These are phyloP conservation scores for Blakeslea trispora DNA, from an alignment of 371 early-diverging fungal genomes.

Conservation along the genomic window DNA sequence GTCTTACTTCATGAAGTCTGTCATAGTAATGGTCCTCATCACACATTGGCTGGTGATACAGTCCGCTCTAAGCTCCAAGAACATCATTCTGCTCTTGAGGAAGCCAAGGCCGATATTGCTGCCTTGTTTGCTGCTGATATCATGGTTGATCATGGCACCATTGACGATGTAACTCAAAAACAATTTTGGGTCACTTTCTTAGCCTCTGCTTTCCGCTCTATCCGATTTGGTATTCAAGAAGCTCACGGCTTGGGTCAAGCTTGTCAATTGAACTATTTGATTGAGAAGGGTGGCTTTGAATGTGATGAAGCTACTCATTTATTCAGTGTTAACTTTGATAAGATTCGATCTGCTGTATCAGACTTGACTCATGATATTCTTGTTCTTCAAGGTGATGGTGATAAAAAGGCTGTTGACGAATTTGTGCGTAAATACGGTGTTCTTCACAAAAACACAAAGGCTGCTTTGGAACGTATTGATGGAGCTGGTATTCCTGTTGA, in stretches of 20 bases:
- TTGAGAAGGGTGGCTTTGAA: slow-evolving; percentile 70
- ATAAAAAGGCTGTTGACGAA: slow-evolving; percentile 62
- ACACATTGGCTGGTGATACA: slow-evolving; percentile 58
- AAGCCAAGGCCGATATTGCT: slow-evolving; percentile 84
- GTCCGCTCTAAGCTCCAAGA: slow-evolving; percentile 76
- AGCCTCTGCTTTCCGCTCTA: slow-evolving; percentile 79
- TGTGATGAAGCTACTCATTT: slow-evolving; percentile 44
- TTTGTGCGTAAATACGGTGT: slow-evolving; percentile 68
- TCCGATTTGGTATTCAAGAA: slow-evolving; percentile 80
- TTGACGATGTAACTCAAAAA: slow-evolving; percentile 59
- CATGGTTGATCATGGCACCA: slow-evolving; percentile 63
- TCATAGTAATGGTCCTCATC: slow-evolving; percentile 80
- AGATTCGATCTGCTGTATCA: slow-evolving; percentile 64
- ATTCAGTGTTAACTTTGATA: slow-evolving; percentile 70
- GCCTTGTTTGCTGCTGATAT: slow-evolving; percentile 75
- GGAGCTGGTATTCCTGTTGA: slow-evolving; percentile 53
- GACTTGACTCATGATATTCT: slow-evolving; percentile 71
- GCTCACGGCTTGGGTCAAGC: slow-evolving; percentile 79
- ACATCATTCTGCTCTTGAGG: slow-evolving; percentile 76
- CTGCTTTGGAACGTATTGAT: slow-evolving; percentile 60
- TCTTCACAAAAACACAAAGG: slow-evolving; percentile 49
- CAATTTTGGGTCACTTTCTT: slow-evolving; percentile 80
- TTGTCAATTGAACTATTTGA: slow-evolving; percentile 69
- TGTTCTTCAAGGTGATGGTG: slow-evolving; percentile 80
- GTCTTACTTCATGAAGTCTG: slow-evolving; percentile 80